phyloP scores from a whole-genome alignment of 345 rosid genomes.

The Trapa incisa region DNA sequence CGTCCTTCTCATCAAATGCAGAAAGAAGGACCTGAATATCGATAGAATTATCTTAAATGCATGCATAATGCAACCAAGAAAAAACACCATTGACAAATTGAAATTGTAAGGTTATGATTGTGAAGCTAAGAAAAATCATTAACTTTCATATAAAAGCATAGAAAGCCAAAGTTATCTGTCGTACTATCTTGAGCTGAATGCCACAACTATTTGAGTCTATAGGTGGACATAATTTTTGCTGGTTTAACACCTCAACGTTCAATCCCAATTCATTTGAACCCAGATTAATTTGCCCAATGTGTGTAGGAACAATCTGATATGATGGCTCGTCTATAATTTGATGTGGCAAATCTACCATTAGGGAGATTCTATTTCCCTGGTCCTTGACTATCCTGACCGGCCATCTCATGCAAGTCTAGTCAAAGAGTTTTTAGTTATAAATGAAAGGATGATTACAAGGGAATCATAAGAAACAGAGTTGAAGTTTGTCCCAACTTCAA shows the following conservation, averaged over 20 bases:
- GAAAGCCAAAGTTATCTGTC: background rate
- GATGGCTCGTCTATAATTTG: background rate
- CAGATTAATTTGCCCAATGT: background rate
- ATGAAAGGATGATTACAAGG: background rate
- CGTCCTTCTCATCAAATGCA: slow-evolving; percentile 52
- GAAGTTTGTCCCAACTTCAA: background rate
- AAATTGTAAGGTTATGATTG: background rate
- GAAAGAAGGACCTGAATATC: slow-evolving; percentile 63
- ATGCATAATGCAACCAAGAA: background rate
- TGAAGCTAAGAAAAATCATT: background rate
- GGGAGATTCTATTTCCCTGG: background rate
- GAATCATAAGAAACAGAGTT: background rate
- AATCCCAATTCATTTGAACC: background rate
- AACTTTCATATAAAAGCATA: background rate
- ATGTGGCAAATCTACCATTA: background rate
- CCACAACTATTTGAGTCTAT: background rate
- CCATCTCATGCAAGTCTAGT: background rate
- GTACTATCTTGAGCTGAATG: background rate
- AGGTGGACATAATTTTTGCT: background rate
- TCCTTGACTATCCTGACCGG: background rate
- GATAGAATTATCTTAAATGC: background rate
- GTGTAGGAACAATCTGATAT: background rate
- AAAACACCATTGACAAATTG: background rate
- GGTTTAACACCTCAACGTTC: background rate
- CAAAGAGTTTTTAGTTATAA: background rate